Conservation (phyloP, 1,284 basidiomycete genomes). For the Trichosporon sp. region DNA sequence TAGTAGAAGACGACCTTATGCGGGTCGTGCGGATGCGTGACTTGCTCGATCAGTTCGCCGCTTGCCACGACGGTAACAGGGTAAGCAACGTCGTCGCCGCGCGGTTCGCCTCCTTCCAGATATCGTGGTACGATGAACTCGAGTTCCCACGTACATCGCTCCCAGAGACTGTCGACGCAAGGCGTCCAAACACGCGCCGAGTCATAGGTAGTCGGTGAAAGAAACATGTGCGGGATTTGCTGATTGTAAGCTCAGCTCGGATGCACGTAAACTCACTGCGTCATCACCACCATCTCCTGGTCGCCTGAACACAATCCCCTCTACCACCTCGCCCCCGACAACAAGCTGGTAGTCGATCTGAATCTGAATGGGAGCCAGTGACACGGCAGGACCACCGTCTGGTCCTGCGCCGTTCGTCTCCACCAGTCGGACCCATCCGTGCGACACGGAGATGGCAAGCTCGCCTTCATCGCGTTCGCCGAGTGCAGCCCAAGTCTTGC, state of each 20-base stretch:
- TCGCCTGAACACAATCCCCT: slow-evolving; percentile 53
- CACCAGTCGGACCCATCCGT: slow-evolving; percentile 65
- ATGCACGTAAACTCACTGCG: slow-evolving; percentile 65
- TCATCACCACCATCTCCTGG: slow-evolving; percentile 49
- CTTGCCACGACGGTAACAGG: slow-evolving; percentile 88
- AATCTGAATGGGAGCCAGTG: slow-evolving; percentile 49
- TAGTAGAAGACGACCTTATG: slow-evolving; percentile 95
- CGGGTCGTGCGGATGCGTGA: slow-evolving; percentile 90
- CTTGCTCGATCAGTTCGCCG: slow-evolving; percentile 88
- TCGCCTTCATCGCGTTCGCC: slow-evolving; percentile 92
- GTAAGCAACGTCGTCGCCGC: slow-evolving; percentile 59
- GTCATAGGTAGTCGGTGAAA: slow-evolving; percentile 83
- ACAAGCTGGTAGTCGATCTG: slow-evolving; percentile 54
- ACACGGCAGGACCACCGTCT: slow-evolving; percentile 39
- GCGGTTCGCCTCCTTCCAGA: slow-evolving; percentile 66
- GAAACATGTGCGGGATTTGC: slow-evolving; percentile 91
- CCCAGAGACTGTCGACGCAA: slow-evolving; percentile 93
- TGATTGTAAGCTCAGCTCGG: slow-evolving; percentile 46
- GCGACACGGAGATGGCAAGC: slow-evolving; percentile 85
- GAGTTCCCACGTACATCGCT: slow-evolving; percentile 97
- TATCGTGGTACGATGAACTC: slow-evolving; percentile 91
- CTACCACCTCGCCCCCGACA: slow-evolving; percentile 44
- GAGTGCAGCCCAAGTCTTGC: slow-evolving; percentile 84
- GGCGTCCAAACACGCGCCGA: slow-evolving; percentile 96
- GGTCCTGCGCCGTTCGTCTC: slow-evolving; percentile 33